These are phyloP conservation scores for Claviceps digitariae DNA, from an alignment of 2,329 filamentous ascomycete genomes.

Conservation along the genomic window DNA sequence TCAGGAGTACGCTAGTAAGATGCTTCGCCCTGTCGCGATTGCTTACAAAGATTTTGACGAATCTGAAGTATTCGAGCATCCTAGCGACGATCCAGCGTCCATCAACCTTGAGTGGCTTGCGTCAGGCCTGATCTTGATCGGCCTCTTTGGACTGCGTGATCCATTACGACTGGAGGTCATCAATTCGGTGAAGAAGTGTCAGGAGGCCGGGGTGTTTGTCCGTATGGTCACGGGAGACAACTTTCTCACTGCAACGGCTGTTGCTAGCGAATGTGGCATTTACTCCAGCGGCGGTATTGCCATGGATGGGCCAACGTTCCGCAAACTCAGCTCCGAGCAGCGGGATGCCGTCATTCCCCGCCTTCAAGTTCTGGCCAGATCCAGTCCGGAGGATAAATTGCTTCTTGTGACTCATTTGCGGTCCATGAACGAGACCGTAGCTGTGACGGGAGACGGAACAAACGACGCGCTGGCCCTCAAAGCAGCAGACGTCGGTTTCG, in stretches of 20 bases:
- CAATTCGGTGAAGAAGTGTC: slow-evolving; percentile 47
- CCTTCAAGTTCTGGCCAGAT: slow-evolving; percentile 54
- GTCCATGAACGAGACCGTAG: slow-evolving; percentile 51
- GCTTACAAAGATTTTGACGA: slow-evolving; percentile 59
- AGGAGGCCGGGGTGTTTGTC: slow-evolving; percentile 51
- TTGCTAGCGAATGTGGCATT: slow-evolving; percentile 29
- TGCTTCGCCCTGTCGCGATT: slow-evolving; percentile 62
- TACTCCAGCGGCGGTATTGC: slow-evolving; percentile 50
- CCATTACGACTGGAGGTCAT: slow-evolving; percentile 50
- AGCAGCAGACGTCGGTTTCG: slow-evolving; percentile 53
- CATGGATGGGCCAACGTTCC: slow-evolving; percentile 41
- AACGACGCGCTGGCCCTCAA: slow-evolving; percentile 55
- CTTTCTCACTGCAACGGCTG: slow-evolving; percentile 29
- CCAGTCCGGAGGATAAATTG: slow-evolving; percentile 56
- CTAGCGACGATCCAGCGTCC: slow-evolving; percentile 19
- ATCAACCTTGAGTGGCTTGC: slow-evolving; percentile 24
- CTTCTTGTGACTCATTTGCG: slow-evolving; percentile 51
- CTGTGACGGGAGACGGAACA: slow-evolving; percentile 53
- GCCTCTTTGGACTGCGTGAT: slow-evolving; percentile 51
- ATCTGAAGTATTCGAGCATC: slow-evolving; percentile 50
- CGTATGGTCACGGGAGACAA: slow-evolving; percentile 47
- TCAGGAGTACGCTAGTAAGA: slow-evolving; percentile 47
- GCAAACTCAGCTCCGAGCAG: slow-evolving; percentile 37
- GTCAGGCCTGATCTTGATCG: slow-evolving; percentile 35
- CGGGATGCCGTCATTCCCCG: slow-evolving; percentile 41